phyloP scores from a whole-genome alignment of 257 asterid species.

The Penstemon newberryi region DNA sequence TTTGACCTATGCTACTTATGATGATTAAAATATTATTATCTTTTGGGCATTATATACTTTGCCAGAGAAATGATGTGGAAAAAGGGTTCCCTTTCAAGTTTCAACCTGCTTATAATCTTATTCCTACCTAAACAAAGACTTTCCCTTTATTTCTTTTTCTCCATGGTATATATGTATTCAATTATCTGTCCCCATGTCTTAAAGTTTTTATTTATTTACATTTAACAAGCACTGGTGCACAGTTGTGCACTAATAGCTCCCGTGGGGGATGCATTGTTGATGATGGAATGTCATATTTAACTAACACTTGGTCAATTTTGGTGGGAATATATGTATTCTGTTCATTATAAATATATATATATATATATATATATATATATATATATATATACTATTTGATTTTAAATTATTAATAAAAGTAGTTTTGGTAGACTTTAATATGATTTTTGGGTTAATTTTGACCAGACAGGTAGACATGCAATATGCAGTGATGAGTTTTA shows the following conservation, averaged over 20 bases:
- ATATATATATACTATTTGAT: neutral
- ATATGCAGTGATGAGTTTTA: neutral
- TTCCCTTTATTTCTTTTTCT: constrained; percentile 18
- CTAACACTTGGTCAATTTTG: constrained; percentile 39
- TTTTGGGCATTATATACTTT: constrained; percentile 47
- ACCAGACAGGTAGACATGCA: no score
- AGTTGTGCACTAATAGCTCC: neutral
- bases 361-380: neutral
- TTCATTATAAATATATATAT: neutral
- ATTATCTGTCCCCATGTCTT: constrained; percentile 30
- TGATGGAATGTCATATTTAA: constrained; percentile 23
- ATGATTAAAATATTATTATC: constrained; percentile 15
- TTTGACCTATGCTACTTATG: constrained; percentile 51
- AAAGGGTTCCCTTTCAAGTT: constrained; percentile 33
- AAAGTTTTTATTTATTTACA: neutral
- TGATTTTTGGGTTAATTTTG: no score
- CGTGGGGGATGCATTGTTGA: constrained; percentile 27
- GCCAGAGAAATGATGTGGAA: constrained; percentile 36
- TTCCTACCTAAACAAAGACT: constrained; percentile 58
- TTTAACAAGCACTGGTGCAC: constrained; percentile 19
- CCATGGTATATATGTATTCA: constrained; percentile 29
- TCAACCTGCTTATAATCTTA: constrained; percentile 34
- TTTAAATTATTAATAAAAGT: no score
- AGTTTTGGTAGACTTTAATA: no score
- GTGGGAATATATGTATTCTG: constrained; percentile 39